phyloP scores from a whole-genome alignment of 352 stramenopile genomes.

The Globisporangium irregulare region DNA sequence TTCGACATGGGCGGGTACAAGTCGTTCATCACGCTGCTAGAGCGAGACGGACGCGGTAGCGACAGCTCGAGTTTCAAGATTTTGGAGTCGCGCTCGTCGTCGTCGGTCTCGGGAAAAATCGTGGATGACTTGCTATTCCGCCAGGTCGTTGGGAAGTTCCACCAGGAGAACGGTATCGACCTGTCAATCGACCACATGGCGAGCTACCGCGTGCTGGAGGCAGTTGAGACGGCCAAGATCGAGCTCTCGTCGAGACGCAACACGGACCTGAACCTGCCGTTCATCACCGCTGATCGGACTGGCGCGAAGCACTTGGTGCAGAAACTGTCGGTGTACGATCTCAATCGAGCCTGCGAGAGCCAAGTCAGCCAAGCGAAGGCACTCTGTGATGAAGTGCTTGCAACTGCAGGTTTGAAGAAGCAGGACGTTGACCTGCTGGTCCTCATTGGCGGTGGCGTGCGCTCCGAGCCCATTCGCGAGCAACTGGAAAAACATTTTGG shows the following conservation, averaged over 20 bases:
- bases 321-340: constrained; percentile 51
- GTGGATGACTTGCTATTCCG: constrained; percentile 55
- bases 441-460: constrained; percentile 53
- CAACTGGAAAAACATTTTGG: constrained; percentile 56
- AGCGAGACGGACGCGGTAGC: constrained; percentile 17
- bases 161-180: constrained; percentile 55
- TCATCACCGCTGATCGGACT: constrained; percentile 68
- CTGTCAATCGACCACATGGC: constrained; percentile 69
- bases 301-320: constrained; percentile 74
- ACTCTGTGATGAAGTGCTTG: constrained; percentile 38
- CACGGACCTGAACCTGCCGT: constrained; percentile 72
- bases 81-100: constrained; percentile 33
- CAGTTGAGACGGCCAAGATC: constrained; percentile 67
- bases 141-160: constrained; percentile 51
- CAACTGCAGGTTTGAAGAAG: constrained; percentile 31
- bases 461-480: constrained; percentile 46
- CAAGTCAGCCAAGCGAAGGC: constrained; percentile 28
- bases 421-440: constrained; percentile 45
- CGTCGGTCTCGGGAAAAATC: constrained; percentile 34
- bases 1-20: constrained; percentile 71
- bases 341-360: constrained; percentile 41
- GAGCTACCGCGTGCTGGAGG: constrained; percentile 64
- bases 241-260: constrained; percentile 52
- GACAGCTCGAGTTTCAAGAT: constrained; percentile 31
- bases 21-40: constrained; percentile 50